Conservation (phyloP, 257 asterid genomes). For the Pogostemon cablin region DNA sequence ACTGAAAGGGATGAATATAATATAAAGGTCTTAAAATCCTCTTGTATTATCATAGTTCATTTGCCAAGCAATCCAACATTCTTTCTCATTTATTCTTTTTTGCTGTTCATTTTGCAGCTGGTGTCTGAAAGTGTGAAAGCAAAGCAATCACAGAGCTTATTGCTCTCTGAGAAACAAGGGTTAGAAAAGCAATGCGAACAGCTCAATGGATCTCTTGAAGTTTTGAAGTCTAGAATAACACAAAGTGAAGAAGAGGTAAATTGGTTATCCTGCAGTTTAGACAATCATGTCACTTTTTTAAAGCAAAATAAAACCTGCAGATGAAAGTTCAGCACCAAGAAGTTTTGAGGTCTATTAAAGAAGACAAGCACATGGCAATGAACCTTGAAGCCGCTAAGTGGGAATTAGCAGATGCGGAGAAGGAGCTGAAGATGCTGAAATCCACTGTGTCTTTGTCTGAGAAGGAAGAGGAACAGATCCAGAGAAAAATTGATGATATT, state of each 20-base stretch:
- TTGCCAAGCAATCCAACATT: slow-evolving; percentile 24
- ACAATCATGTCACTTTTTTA: slow-evolving; percentile 25
- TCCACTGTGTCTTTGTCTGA: slow-evolving; percentile 67
- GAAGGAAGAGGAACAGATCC: slow-evolving; percentile 92
- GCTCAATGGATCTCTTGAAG: slow-evolving; percentile 57
- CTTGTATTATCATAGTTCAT: slow-evolving; percentile 4
- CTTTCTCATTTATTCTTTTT: slow-evolving; percentile 20
- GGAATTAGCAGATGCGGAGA: slow-evolving; percentile 92
- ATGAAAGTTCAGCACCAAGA: slow-evolving; percentile 66
- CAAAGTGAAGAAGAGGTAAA: slow-evolving; percentile 84
- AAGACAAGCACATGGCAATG: slow-evolving; percentile 66
- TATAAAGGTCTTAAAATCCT: slow-evolving; percentile 85
- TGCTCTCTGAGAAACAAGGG: slow-evolving; percentile 70
- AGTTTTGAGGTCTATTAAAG: slow-evolving; percentile 60
- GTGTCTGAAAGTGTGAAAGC: slow-evolving; percentile 95
- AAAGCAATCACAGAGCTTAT: slow-evolving; percentile 75
- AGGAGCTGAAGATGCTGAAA: slow-evolving; percentile 89
- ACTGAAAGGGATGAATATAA: slow-evolving; percentile 88
- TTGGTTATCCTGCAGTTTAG: slow-evolving; percentile 19
- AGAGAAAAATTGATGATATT: slow-evolving; percentile 71
- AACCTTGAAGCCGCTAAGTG: slow-evolving; percentile 70
- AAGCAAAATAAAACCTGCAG: slow-evolving; percentile 53
- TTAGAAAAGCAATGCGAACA: slow-evolving; percentile 65
- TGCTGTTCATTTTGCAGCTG: slow-evolving; percentile 58
- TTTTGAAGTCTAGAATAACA: slow-evolving; percentile 62